phyloP scores from a whole-genome alignment of 164 flowering plant genomes.

The Vitis labrusca region DNA sequence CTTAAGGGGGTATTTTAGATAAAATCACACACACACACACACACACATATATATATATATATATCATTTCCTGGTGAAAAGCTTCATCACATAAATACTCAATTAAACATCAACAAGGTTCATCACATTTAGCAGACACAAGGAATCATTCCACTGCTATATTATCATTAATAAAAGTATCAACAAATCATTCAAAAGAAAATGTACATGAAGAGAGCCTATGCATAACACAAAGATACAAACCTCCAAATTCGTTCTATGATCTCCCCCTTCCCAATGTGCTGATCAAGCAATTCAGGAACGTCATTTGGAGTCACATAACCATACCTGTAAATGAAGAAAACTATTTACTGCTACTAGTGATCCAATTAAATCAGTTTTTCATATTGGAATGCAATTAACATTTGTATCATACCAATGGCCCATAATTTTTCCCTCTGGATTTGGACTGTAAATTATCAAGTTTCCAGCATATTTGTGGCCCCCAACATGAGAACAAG shows the following conservation, averaged over 20 bases:
- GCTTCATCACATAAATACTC: too few relatives aligned
- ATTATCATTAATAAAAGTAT: not conserved
- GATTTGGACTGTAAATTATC: conserved; percentile 62
- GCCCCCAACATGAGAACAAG: conserved; percentile 93
- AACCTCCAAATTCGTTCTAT: conserved; percentile 71
- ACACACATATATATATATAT: too few relatives aligned
- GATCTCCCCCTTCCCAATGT: conserved; percentile 74
- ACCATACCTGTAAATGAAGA: conserved; percentile 69
- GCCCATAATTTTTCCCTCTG: conserved; percentile 62
- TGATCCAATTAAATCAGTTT: not conserved
- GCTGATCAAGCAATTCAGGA: conserved; percentile 67
- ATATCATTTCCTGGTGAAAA: too few relatives aligned
- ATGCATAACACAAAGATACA: conserved; percentile 8
- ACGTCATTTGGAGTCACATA: conserved; percentile 92
- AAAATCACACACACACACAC: too few relatives aligned
- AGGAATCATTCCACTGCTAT: too few relatives aligned
- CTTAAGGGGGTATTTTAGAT: too few relatives aligned
- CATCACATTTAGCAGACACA: too few relatives aligned
- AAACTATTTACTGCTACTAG: not conserved
- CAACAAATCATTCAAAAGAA: not conserved
- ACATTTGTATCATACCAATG: conserved; percentile 58
- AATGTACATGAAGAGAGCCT: not conserved
- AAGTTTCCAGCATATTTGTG: conserved; percentile 98
- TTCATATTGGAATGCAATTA: not conserved
- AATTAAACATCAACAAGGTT: too few relatives aligned